A percentile compares a stretch with the other conserved stretches of the same genome.
These are phyloP conservation scores for Sphaerulina vaccinii DNA, from an alignment of 2,329 filamentous ascomycete species.

Conservation along the genomic window DNA sequence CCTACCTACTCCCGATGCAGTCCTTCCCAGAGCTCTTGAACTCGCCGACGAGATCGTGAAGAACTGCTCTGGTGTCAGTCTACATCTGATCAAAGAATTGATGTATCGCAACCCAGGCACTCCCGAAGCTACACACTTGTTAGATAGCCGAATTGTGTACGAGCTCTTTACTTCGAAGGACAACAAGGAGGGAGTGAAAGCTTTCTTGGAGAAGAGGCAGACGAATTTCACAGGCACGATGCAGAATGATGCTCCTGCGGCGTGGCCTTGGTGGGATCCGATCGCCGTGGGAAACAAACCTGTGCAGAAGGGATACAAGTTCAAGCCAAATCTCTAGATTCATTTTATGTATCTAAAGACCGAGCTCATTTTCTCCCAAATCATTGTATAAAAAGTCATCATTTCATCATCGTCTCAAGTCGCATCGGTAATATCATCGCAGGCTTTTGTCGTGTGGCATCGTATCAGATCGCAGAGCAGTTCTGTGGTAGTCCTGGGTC, in stretches of 20 bases:
- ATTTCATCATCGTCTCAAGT: too few relatives aligned
- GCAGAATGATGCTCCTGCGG: conserved; percentile 57
- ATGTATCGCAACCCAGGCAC: conserved; percentile 61
- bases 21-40: conserved; percentile 64
- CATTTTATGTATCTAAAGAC: not conserved
- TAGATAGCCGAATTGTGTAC: conserved; percentile 65
- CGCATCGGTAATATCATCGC: too few relatives aligned
- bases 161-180: conserved; percentile 62
- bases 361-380: too few relatives aligned
- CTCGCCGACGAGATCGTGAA: conserved; percentile 65
- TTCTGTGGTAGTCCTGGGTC: too few relatives aligned
- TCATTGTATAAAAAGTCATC: too few relatives aligned
- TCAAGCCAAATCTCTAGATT: conserved; percentile 32
- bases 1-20: conserved; percentile 56
- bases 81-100: conserved; percentile 68
- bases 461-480: too few relatives aligned
- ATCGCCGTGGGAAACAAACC: conserved; percentile 47
- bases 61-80: conserved; percentile 65
- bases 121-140: conserved; percentile 67
- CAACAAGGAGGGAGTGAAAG: conserved; percentile 64
- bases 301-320: conserved; percentile 35
- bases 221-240: conserved; percentile 62
- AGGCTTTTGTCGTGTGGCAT: too few relatives aligned
- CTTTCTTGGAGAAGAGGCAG: conserved; percentile 68
- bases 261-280: conserved; percentile 68